These are phyloP conservation scores for Jamesozyma jinghongensis DNA, from an alignment of 805 yeast species.

Conservation along the genomic window DNA sequence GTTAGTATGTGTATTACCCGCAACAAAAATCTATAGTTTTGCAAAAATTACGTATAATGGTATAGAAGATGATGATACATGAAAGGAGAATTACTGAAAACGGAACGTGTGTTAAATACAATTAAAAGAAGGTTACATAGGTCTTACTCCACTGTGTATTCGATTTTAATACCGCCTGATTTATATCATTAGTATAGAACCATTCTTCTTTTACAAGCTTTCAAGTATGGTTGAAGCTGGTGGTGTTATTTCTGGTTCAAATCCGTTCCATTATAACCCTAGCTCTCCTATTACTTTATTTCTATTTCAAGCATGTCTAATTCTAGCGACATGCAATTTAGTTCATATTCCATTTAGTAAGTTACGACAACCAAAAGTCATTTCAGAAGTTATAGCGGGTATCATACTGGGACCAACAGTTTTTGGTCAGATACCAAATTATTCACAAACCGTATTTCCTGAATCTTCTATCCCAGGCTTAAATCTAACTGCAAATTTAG, in stretches of 20 bases:
- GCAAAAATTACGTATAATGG: no score
- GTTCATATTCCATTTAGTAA: constrained; percentile 51
- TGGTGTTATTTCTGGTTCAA: constrained; percentile 63
- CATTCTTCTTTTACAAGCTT: no score
- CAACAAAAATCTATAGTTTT: no score
- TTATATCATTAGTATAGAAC: no score
- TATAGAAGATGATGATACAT: no score
- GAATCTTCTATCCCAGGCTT: constrained; percentile 51
- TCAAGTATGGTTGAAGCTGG: constrained; percentile 37
- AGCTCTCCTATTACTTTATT: constrained; percentile 59
- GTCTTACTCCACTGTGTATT: no score
- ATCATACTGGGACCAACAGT: constrained; percentile 69
- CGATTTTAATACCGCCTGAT: no score
- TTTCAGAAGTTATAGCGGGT: constrained; percentile 75
- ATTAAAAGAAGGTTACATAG: no score
- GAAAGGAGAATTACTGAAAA: no score
- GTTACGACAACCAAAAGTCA: constrained; percentile 68
- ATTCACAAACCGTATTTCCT: constrained; percentile 59
- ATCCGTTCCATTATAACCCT: constrained; percentile 54
- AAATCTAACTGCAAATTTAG: constrained; percentile 61
- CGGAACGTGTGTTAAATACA: no score
- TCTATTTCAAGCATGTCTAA: constrained; percentile 58
- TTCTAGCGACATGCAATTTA: constrained; percentile 49
- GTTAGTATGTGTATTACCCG: no score
- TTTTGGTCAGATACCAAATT: constrained; percentile 61